Evolutionary conservation across 371 early-diverging fungal species (phyloP).

Genomic region (Mortierella sp.): DNA sequence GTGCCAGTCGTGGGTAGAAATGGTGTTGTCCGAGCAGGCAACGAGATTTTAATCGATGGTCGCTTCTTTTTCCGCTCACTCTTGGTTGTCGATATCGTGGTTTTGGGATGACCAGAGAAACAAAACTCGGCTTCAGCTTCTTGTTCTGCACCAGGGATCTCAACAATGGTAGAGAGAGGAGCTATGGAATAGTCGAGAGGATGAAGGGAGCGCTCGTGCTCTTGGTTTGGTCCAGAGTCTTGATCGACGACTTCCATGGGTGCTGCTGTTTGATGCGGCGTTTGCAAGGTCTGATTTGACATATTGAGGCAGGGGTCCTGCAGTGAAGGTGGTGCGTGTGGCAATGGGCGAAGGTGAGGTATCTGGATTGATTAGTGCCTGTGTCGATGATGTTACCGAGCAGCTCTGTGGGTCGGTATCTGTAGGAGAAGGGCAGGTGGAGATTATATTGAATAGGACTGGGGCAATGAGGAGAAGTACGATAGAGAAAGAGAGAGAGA

Average conservation of each 20-base stretch:
- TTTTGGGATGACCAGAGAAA: background rate
- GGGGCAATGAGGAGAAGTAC: background rate
- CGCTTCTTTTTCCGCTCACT: background rate
- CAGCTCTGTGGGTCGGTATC: no score
- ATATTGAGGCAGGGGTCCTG: background rate
- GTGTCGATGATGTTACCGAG: no score
- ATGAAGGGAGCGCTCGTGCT: background rate
- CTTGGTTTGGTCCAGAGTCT: slow-evolving; percentile 6
- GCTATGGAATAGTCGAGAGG: slow-evolving; percentile 2
- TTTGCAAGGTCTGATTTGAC: background rate
- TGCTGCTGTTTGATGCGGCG: background rate
- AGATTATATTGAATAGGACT: background rate
- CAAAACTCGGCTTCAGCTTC: slow-evolving; percentile 11
- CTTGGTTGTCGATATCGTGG: background rate
- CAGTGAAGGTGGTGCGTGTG: no score
- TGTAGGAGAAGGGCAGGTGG: background rate
- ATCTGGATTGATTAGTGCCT: no score
- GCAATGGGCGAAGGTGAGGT: background rate
- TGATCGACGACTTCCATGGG: background rate
- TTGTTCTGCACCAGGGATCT: slow-evolving; percentile 28
- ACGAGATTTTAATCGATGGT: slow-evolving; percentile 36
- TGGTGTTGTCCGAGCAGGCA: slow-evolving; percentile 21
- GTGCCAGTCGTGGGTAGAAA: slow-evolving; percentile 1
- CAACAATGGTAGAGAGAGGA: slow-evolving; percentile 37
- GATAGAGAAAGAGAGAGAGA: background rate